A percentile compares a stretch with the other conserved stretches of the same genome.
These are phyloP conservation scores for Erodium texanum DNA, from an alignment of 441 rosid genomes.

Conservation along the genomic window DNA sequence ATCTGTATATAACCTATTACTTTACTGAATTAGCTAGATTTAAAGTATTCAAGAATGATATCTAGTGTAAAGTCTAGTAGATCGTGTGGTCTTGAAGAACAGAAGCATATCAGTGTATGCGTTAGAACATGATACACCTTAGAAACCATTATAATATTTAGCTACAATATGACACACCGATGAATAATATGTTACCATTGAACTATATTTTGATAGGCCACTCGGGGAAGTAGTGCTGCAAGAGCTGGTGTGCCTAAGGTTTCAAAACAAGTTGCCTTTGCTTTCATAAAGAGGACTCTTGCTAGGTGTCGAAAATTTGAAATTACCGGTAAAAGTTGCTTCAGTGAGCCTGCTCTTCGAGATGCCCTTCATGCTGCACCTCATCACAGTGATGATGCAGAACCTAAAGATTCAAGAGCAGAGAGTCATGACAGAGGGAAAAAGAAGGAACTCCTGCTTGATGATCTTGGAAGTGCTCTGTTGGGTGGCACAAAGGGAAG, in stretches of 20 bases:
- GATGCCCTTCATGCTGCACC: conserved; percentile 37
- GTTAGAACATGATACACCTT: too few species aligned
- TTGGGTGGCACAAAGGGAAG: conserved; percentile 40
- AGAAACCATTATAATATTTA: too few species aligned
- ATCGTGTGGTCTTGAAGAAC: neutral
- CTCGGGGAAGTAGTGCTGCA: conserved; percentile 36
- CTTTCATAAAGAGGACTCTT: conserved; percentile 43
- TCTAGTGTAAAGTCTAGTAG: neutral
- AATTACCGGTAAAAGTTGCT: conserved; percentile 53
- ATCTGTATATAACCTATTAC: neutral
- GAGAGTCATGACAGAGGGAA: conserved; percentile 26
- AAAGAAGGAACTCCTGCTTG: conserved; percentile 46
- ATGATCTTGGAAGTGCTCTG: conserved; percentile 30
- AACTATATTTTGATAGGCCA: conserved; percentile 33
- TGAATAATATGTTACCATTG: neutral
- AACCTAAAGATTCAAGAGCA: conserved; percentile 16
- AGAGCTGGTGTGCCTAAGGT: conserved; percentile 38
- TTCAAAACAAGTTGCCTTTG: conserved; percentile 44
- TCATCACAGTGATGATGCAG: conserved; percentile 19
- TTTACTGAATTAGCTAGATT: neutral
- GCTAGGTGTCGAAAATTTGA: conserved; percentile 47
- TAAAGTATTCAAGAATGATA: neutral
- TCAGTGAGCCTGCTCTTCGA: conserved; percentile 38
- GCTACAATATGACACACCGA: too few species aligned
- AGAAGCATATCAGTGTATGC: too few species aligned